phyloP scores from a whole-genome alignment of 2,329 filamentous ascomycete species.

The Colletotrichum melonis region DNA sequence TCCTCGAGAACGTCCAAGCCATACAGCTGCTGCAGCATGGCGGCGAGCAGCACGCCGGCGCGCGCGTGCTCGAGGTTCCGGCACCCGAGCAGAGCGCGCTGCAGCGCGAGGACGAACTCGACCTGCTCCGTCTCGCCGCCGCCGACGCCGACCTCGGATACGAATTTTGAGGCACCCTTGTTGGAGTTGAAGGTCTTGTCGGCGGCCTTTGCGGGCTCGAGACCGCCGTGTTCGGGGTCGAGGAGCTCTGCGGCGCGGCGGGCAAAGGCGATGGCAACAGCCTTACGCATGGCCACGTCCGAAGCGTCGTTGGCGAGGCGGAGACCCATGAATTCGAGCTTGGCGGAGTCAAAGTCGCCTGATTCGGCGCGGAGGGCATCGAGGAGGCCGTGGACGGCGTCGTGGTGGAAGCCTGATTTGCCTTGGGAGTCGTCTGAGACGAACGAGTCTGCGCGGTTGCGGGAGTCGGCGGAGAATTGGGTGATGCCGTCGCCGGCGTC shows the following conservation, averaged over 20 bases:
- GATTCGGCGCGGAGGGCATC: constrained; percentile 83
- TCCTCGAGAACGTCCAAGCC: constrained; percentile 87
- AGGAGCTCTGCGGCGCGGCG: constrained; percentile 80
- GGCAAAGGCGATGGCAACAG: constrained; percentile 87
- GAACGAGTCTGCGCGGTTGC: constrained; percentile 77
- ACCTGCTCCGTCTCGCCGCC: constrained; percentile 81
- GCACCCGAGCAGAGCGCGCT: constrained; percentile 79
- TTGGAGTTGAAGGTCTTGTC: constrained; percentile 68
- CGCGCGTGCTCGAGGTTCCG: constrained; percentile 65
- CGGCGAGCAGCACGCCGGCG: constrained; percentile 76
- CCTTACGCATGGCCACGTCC: constrained; percentile 86
- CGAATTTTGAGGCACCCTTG: constrained; percentile 65
- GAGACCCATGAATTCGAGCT: constrained; percentile 93
- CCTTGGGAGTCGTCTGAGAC: constrained; percentile 78
- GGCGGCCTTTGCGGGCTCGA: constrained; percentile 74
- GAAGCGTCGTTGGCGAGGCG: constrained; percentile 91
- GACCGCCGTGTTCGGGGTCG: constrained; percentile 59
- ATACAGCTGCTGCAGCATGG: constrained; percentile 86
- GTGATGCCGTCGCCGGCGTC: constrained; percentile 71
- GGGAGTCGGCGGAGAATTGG: constrained; percentile 63
- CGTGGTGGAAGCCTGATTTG: constrained; percentile 78
- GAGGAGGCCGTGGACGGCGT: constrained; percentile 87
- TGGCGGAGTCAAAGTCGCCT: constrained; percentile 82
- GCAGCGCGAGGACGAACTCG: constrained; percentile 84
- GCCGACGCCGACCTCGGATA: constrained; percentile 70